Evolutionary conservation across 129 eudicot species (phyloP), one percentile per base, ranked within the genome.

Genomic region (Flaveria robusta): DNA sequence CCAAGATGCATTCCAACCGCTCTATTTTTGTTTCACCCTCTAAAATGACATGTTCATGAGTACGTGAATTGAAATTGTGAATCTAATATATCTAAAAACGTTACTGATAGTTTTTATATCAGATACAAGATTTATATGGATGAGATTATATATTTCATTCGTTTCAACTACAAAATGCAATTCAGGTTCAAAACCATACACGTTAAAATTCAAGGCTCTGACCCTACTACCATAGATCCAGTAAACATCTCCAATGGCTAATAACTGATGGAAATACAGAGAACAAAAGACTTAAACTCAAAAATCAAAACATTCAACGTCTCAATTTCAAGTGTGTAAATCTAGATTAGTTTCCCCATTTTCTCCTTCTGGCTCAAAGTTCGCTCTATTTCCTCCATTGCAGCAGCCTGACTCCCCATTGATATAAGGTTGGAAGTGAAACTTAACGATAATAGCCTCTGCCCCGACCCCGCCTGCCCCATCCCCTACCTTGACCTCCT

Each of bases 381-480:
- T 22, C 66, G 41, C 65, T 76, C 47, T 43, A 43, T 43, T 16
- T 20, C 67, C 67, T 67, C 67, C 66, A 52, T 54, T 23, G 72
- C 66, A 65, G 72, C 43, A 43, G 47, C 49, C 20, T 16, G 22
- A 6, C 45, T 7, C 56, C n/a, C 14, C 42, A 66, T 6, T 1
- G 4, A 77, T 67, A 29, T 1, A 20, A 77, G 1, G 14, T 67
- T 63, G 9, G 58, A 49, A 67, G 51, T 66, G 47, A 70, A n/a
- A 29, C 18, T 71, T 80, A 81, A 72, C 18, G 52, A 47, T 79
- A 55, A 66, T 70, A 87, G 51, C 85, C 87, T 78, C 97, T 86
- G 69, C 93, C 93, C 10, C 91, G 79, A 24, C 86, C 81, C 84
- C 89, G 89, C 46, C 96, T 82, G 42, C 97, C 89, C 39, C 95